phyloP scores from a whole-genome alignment of 1,284 basidiomycete genomes.

The Austroboletus niveus region DNA sequence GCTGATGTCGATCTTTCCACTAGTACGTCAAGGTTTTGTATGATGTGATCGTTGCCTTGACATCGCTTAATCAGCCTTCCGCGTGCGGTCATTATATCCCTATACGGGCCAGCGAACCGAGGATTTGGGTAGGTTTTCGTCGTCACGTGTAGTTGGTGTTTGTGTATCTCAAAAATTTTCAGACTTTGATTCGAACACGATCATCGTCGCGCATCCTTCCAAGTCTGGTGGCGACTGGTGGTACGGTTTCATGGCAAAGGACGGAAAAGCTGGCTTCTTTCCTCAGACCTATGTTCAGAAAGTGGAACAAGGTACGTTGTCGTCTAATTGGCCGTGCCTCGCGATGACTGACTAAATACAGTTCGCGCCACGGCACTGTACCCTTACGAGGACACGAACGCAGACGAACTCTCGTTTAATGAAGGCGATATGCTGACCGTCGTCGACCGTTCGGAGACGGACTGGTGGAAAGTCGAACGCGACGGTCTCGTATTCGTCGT shows the following conservation, averaged over 20 bases:
- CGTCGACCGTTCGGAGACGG: conserved; percentile 76
- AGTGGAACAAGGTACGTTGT: conserved; percentile 58
- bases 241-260: conserved; percentile 76
- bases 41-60: not conserved
- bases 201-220: conserved; percentile 81
- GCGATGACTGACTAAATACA: conserved; percentile 23
- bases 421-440: conserved; percentile 79
- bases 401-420: conserved; percentile 80
- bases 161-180: not conserved
- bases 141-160: not conserved
- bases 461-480: conserved; percentile 94
- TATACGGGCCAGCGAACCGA: conserved; percentile 85
- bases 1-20: conserved; percentile 76
- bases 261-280: conserved; percentile 82
- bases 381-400: conserved; percentile 64
- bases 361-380: conserved; percentile 78
- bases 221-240: conserved; percentile 90
- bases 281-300: conserved; percentile 87
- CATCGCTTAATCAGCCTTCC: conserved; percentile 47
- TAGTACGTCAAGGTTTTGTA: conserved; percentile 38
- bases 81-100: conserved; percentile 77
- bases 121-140: conserved; percentile 63
- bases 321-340: not conserved
- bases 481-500: conserved; percentile 83
- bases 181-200: conserved; percentile 83